Percentiles rank a stretch among this genome's conserved stretches.
Evolutionary conservation across 495 filamentous ascomycete genomes (phyloP).

Genomic region (Pseudomonodictys pantanalensis): DNA sequence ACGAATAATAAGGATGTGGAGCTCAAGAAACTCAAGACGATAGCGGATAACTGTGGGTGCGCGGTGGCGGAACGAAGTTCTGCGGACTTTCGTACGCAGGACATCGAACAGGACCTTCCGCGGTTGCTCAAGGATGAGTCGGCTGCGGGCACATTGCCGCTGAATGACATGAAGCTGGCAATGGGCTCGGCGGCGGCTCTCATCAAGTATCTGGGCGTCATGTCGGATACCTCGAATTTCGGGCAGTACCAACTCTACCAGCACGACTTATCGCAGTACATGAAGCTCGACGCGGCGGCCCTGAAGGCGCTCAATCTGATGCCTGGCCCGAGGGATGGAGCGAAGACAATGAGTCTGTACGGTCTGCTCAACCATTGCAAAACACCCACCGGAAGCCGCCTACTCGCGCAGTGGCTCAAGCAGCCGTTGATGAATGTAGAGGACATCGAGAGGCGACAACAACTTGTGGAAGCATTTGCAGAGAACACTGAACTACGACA

Average conservation of each 20-base stretch:
- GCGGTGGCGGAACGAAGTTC: constrained; percentile 74
- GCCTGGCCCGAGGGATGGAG: constrained; percentile 89
- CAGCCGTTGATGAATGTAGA: constrained; percentile 90
- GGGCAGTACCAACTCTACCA: constrained; percentile 97
- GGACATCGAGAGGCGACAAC: constrained; percentile 88
- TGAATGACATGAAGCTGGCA: constrained; percentile 91
- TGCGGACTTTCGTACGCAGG: constrained; percentile 79
- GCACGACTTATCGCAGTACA: constrained; percentile 94
- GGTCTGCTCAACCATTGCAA: constrained; percentile 97
- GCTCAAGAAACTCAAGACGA: constrained; percentile 77
- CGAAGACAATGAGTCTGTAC: constrained; percentile 96
- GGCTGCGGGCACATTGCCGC: constrained; percentile 71
- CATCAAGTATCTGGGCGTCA: constrained; percentile 90
- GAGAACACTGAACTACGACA: constrained; percentile 90
- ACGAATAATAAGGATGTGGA: constrained; percentile 80
- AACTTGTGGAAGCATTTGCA: constrained; percentile 92
- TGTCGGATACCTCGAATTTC: constrained; percentile 90
- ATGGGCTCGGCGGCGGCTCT: constrained; percentile 94
- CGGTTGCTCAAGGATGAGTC: constrained; percentile 82
- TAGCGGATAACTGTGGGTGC: constrained; percentile 88
- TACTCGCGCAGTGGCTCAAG: constrained; percentile 96
- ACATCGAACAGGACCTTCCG: constrained; percentile 94
- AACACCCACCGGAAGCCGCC: constrained; percentile 84
- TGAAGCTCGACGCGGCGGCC: constrained; percentile 96
- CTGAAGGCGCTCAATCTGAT: constrained; percentile 94